These are phyloP conservation scores for Cenococcum geophilum DNA, from an alignment of 495 filamentous ascomycete species.

Conservation along the genomic window DNA sequence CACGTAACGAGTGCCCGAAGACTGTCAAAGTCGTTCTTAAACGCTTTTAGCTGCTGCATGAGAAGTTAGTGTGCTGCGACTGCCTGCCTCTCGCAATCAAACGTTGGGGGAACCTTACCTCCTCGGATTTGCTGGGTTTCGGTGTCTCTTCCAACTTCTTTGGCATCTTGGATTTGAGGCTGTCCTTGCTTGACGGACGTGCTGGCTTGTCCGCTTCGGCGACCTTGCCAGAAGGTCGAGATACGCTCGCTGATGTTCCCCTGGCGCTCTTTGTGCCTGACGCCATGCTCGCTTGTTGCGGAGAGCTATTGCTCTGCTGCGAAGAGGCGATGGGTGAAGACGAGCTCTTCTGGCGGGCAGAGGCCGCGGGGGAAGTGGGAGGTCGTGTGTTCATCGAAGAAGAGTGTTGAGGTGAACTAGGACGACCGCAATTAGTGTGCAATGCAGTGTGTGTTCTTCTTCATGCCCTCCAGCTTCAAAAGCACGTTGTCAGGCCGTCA, in stretches of 20 bases:
- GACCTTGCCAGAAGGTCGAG: slow-evolving; percentile 8
- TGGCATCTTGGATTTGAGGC: slow-evolving; percentile 28
- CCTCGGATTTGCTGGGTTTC: slow-evolving; percentile 23
- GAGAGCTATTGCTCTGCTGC: slow-evolving; percentile 13
- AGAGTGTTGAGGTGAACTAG: slow-evolving; percentile 6
- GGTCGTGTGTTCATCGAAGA: slow-evolving; percentile 17
- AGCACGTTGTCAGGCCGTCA: not conserved
- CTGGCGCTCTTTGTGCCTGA: slow-evolving; percentile 9
- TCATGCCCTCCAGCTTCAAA: not conserved
- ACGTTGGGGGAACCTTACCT: slow-evolving; percentile 7
- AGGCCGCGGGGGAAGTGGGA: slow-evolving; percentile 20
- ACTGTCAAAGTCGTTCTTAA: slow-evolving; percentile 40
- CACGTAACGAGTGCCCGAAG: slow-evolving; percentile 49
- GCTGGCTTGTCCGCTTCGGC: slow-evolving; percentile 13
- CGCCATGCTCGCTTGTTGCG: slow-evolving; percentile 13
- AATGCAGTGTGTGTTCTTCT: not conserved
- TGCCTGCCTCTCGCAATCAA: slow-evolving; percentile 5
- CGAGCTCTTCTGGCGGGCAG: slow-evolving; percentile 19
- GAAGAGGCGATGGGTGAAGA: slow-evolving; percentile 19
- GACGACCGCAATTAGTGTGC: not conserved
- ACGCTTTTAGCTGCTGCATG: slow-evolving; percentile 35
- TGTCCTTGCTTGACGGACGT: slow-evolving; percentile 23
- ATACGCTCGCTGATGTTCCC: slow-evolving; percentile 10
- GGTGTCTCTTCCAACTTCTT: slow-evolving; percentile 26
- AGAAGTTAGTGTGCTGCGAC: slow-evolving; percentile 4